Base-by-base conservation (phyloP, 305 asterid species). In the Nicotiana rustica region DNA sequence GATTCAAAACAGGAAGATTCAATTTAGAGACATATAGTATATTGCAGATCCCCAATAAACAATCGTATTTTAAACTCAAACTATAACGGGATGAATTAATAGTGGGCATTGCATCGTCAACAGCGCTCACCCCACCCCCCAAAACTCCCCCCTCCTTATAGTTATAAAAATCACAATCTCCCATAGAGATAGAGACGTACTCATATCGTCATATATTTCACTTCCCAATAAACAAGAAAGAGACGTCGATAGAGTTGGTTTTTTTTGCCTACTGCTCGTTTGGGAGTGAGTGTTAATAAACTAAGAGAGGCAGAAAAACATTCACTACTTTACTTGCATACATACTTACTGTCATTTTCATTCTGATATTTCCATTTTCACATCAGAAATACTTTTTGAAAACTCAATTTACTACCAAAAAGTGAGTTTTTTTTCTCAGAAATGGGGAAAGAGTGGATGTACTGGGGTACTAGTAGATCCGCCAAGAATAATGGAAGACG, bases 371-470 rank as follows among this genome's bases (percentile, higher is more conserved):
- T 38, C 44, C 44, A 38, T 38, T 38, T 38, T 38, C 44, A 8
- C 44, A 38, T 38, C 44, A 38, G 44, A 38, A 38, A 38, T 38
- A 65, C 66, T 71, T 36, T 44, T 18, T 59, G 14, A 35, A 35
- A 52, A 65, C 9, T 38, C 44, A 38, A 38, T 38, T 38, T 38
- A 7, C 4, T 49, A 8, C 31, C 21, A 49, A 67, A 38, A 38
- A 38, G 44, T 38, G 44, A 36, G 41, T 35, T 4, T 36, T 36
- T 36, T 36, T 36, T 36, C 9, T 38, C 8, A 38, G 44, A 25
- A 31, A 93, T 90, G 97, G 93, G 88, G 14, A 94, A 85, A 86
- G 89, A 90, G 78, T 90, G 97, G 95, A 85, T 91, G 19, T 76
- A 85, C 62, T 91, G 93, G 93, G 87, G 87, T 38, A 85, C 84